Evolutionary conservation across 371 early-diverging fungal species (phyloP).

Genomic region (Modicella reniformis): DNA sequence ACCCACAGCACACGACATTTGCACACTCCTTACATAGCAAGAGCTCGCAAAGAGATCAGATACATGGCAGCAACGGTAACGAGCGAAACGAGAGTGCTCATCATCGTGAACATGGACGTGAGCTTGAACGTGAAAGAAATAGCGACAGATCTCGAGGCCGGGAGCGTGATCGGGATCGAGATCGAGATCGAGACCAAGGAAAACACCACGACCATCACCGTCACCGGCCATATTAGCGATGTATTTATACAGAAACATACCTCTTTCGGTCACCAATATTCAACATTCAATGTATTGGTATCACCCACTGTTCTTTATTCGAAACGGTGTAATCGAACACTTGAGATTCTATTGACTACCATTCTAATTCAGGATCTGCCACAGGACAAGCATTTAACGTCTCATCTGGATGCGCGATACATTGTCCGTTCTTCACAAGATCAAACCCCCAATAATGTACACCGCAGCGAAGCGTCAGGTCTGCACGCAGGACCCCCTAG

Average conservation of each 20-base stretch:
- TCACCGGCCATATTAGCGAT: not conserved
- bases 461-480: conserved; percentile 46
- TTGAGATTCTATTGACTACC: conserved; percentile 18
- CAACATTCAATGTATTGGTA: not conserved
- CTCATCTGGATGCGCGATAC: conserved; percentile 53
- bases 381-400: conserved; percentile 54
- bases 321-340: no score
- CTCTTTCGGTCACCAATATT: no score
- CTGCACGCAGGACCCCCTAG: conserved; percentile 46
- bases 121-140: not conserved
- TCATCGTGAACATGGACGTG: not conserved
- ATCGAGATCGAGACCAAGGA: not conserved
- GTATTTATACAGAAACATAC: no score
- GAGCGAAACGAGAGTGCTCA: not conserved
- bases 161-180: not conserved
- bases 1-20: conserved; percentile 34
- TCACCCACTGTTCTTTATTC: not conserved
- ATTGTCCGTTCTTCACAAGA: conserved; percentile 47
- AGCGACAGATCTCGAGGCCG: no score
- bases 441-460: conserved; percentile 55
- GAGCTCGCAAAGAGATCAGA: not conserved
- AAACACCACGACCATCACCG: not conserved
- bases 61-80: not conserved
- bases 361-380: conserved; percentile 28
- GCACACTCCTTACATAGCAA: conserved; percentile 10